phyloP scores from a whole-genome alignment of 495 filamentous ascomycete species.

The Penicillium coffeae region DNA sequence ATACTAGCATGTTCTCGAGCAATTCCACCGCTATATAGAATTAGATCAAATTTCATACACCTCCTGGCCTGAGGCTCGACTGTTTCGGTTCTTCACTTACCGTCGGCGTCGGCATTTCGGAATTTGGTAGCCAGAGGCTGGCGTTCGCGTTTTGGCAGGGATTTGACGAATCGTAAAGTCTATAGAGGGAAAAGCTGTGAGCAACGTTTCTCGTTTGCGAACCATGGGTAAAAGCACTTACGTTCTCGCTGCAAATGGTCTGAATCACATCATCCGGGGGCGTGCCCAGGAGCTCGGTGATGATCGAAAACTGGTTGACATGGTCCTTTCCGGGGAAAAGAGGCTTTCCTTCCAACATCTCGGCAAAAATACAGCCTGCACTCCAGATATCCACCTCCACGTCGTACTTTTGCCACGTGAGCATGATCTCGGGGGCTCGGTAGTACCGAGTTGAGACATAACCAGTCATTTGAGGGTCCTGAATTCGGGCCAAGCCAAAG shows the following conservation, averaged over 20 bases:
- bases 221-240: constrained; percentile 39
- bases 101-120: constrained; percentile 88
- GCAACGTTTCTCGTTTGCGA: too few relatives aligned
- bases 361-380: constrained; percentile 97
- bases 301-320: constrained; percentile 99
- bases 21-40: constrained; percentile 73
- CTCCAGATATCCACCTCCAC: constrained; percentile 99
- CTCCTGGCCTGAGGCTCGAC: not conserved
- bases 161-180: constrained; percentile 97
- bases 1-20: constrained; percentile 94
- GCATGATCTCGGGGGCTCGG: constrained; percentile 98
- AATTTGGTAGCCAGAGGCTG: constrained; percentile 90
- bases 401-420: constrained; percentile 99
- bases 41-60: constrained; percentile 11
- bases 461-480: constrained; percentile 99
- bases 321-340: constrained; percentile 98
- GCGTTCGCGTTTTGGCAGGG: constrained; percentile 90
- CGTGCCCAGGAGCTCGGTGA: constrained; percentile 96
- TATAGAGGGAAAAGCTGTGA: constrained; percentile 32
- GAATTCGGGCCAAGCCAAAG: constrained; percentile 93
- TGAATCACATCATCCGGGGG: constrained; percentile 97
- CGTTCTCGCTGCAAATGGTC: constrained; percentile 97
- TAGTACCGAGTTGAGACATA: constrained; percentile 99
- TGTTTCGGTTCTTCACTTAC: constrained; percentile 46
- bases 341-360: constrained; percentile 98